A percentile compares a stretch with the other conserved stretches of the same genome.
Conservation (phyloP, 768 basidiomycete species). For the Candolleomyces eurysporus region DNA sequence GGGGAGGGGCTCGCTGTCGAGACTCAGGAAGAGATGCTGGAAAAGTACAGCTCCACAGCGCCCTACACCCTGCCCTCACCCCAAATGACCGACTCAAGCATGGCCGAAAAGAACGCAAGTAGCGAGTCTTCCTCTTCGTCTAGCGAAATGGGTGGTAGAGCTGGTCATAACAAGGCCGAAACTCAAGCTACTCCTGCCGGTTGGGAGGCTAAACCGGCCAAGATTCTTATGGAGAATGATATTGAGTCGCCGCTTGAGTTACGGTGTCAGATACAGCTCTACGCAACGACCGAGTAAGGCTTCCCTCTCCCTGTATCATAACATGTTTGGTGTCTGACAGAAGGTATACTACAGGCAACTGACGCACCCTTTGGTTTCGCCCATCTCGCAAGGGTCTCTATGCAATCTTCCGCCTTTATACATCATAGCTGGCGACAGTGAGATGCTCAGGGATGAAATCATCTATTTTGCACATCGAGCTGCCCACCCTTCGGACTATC, state of each 20-base stretch:
- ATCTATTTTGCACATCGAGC: slow-evolving; percentile 79
- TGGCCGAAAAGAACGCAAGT: not conserved
- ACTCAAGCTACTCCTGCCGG: slow-evolving; percentile 28
- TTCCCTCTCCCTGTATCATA: not conserved
- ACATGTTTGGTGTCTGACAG: too few species aligned
- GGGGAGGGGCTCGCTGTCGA: slow-evolving; percentile 15
- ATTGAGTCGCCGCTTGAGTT: slow-evolving; percentile 44
- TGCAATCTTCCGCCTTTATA: slow-evolving; percentile 77
- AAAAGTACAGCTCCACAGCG: slow-evolving; percentile 4
- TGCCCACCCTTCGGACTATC: slow-evolving; percentile 66
- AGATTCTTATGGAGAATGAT: slow-evolving; percentile 51
- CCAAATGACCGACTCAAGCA: not conserved
- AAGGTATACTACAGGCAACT: slow-evolving; percentile 40
- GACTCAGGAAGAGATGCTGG: slow-evolving; percentile 31
- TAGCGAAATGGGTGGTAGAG: slow-evolving; percentile 1
- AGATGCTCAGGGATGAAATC: slow-evolving; percentile 76
- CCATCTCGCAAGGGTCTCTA: slow-evolving; percentile 66
- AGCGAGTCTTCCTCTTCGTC: too few species aligned
- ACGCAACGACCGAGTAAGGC: slow-evolving; percentile 68
- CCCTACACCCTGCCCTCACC: not conserved
- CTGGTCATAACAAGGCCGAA: not conserved
- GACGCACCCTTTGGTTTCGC: slow-evolving; percentile 70
- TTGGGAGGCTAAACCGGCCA: slow-evolving; percentile 56
- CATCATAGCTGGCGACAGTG: slow-evolving; percentile 69
- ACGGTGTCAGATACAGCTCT: slow-evolving; percentile 71